Evolutionary conservation across 306 rosid species (phyloP).

Genomic region (Trifolium dubium): DNA sequence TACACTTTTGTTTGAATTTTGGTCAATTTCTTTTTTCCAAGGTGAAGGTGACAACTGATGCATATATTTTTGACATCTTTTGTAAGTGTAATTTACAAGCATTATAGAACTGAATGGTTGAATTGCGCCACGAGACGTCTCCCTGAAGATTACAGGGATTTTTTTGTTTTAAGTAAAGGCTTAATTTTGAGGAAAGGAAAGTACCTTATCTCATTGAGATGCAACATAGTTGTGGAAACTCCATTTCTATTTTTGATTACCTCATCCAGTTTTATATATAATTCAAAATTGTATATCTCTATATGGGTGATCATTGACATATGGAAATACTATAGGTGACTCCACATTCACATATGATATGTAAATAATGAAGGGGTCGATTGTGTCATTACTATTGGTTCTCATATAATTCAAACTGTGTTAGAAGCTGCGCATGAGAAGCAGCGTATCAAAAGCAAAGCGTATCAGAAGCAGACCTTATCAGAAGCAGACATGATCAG

Average conservation of each 20-base stretch:
- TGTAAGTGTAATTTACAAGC: constrained; percentile 5
- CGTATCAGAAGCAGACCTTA: no score
- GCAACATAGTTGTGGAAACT: constrained; percentile 52
- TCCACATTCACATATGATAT: constrained; percentile 17
- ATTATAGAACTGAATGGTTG: constrained; percentile 67
- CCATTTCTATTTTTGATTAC: constrained; percentile 39
- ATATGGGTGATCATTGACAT: constrained; percentile 35
- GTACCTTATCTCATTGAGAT: constrained; percentile 40
- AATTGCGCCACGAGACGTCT: constrained; percentile 23
- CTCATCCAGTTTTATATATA: constrained; percentile 44
- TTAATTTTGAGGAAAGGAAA: constrained; percentile 29
- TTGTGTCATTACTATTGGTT: constrained; percentile 40
- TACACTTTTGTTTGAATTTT: no score
- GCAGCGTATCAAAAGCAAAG: no score
- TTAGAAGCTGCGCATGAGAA: no score
- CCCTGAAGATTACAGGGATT: constrained; percentile 17
- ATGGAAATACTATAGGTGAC: constrained; percentile 25
- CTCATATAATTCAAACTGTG: no score
- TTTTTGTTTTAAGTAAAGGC: constrained; percentile 36
- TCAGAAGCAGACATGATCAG: no score
- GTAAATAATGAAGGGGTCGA: constrained; percentile 7
- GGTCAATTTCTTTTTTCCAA: no score
- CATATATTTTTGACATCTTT: background rate
- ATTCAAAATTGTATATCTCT: constrained; percentile 42
- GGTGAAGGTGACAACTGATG: background rate